These are phyloP conservation scores for Schwanniomyces pseudopolymorphus DNA, from an alignment of 805 yeast genomes.

Conservation along the genomic window DNA sequence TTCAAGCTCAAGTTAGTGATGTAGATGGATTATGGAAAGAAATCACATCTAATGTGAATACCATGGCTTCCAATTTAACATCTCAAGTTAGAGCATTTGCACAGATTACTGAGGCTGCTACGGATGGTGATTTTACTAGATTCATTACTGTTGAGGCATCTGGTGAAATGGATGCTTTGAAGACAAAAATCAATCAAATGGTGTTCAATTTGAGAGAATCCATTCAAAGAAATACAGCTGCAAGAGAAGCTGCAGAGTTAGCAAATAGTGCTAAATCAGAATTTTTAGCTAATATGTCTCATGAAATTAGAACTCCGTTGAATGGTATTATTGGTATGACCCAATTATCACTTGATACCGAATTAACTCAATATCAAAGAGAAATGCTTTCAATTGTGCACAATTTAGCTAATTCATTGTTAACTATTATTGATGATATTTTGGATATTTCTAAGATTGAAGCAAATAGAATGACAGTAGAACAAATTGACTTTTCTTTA, in stretches of 20 bases:
- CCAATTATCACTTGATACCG: constrained; percentile 83
- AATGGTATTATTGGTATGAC: constrained; percentile 95
- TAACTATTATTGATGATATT: constrained; percentile 87
- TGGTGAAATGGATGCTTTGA: constrained; percentile 83
- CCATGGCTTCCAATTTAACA: constrained; percentile 91
- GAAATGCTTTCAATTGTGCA: constrained; percentile 90
- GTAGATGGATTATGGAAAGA: constrained; percentile 93
- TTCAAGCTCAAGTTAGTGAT: constrained; percentile 86
- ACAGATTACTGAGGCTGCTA: constrained; percentile 90
- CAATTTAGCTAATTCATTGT: constrained; percentile 78
- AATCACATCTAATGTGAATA: constrained; percentile 85
- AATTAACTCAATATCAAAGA: constrained; percentile 85
- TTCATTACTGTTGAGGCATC: constrained; percentile 88
- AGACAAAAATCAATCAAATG: constrained; percentile 72
- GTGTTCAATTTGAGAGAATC: constrained; percentile 84
- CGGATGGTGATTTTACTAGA: constrained; percentile 89
- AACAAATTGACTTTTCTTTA: constrained; percentile 80
- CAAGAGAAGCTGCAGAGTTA: constrained; percentile 90
- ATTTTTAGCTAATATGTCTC: constrained; percentile 73
- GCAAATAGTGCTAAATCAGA: constrained; percentile 90
- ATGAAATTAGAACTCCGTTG: constrained; percentile 86
- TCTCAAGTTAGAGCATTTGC: constrained; percentile 93
- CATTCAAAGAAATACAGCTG: constrained; percentile 87
- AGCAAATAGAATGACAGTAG: constrained; percentile 91
- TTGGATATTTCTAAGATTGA: constrained; percentile 91